Evolutionary conservation across 164 flowering plant species (phyloP), one percentile per base, ranked within the genome.

Genomic region (Piper betle): DNA sequence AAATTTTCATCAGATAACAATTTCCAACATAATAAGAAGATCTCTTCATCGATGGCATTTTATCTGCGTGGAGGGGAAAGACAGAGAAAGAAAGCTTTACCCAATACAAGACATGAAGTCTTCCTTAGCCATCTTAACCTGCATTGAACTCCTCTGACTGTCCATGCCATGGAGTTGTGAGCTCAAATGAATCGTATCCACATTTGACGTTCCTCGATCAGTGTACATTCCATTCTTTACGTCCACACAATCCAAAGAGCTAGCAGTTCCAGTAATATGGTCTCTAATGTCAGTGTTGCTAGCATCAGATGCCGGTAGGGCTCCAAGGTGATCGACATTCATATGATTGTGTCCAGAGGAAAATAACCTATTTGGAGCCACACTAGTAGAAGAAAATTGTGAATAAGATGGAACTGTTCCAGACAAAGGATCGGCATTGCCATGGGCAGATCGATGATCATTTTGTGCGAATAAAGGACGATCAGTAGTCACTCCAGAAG

Each of bases 131-230:
- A 68, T 74, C 69, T 77, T 78, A 53, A 64, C 72, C 52, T 73
- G 76, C 63, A 65, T 48, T 41, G 73, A 68, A 40, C 74, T 74
- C 59, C 74, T 77, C 55, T 79, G 81, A 52, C 61, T 71, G 57
- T 83, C 86, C 57, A 71, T 82, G 39, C 73, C 76, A 60, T 81
- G 87, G 63, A 85, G 86, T 58, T 78, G 84, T 18, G 87, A 80
- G 3, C 84, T 82, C 58, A 83, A 59, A 33, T 78, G 84, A 58
- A 82, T 77, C 75, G 81, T 64, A 74, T 79, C 72, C 33, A 80
- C 68, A 6, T n/a, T n/a, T n/a, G 52, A 37, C 0, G 19, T 41
- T 1, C 72, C 79, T 53, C 61, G 74, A 60, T 70, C 79, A 70
- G 55, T 43, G 66, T 77, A 71, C 39, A 65, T 63, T 10, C 55